These are phyloP conservation scores for Erysiphe pulchra DNA, from an alignment of 2,329 filamentous ascomycete species.

Conservation along the genomic window DNA sequence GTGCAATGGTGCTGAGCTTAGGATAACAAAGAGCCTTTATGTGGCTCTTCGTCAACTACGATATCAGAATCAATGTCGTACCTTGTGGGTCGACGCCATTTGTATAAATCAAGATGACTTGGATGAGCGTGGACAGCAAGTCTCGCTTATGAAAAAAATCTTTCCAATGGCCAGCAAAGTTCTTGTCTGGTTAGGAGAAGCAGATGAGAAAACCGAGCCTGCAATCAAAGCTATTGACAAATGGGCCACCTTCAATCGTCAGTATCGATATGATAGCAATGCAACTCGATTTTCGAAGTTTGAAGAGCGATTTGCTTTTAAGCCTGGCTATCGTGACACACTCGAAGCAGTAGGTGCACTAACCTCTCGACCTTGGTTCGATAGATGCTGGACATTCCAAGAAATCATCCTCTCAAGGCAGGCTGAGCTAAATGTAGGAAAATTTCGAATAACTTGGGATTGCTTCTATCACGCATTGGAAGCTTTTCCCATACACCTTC, in stretches of 20 bases:
- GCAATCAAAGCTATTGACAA: neutral
- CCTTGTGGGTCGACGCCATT: slow-evolving; percentile 1
- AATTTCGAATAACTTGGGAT: too few relatives aligned
- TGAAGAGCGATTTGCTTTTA: slow-evolving; percentile 1
- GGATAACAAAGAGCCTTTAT: slow-evolving; percentile 1
- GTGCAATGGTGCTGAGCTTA: too few relatives aligned
- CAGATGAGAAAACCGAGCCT: neutral
- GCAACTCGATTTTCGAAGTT: neutral
- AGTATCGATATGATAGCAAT: slow-evolving; percentile 1
- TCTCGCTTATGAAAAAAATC: neutral
- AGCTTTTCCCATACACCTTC: too few relatives aligned
- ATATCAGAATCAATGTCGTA: neutral
- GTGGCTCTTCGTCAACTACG: slow-evolving; percentile 1
- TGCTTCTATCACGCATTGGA: too few relatives aligned
- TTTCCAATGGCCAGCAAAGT: neutral
- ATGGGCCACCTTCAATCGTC: neutral
- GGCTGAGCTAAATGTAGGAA: neutral
- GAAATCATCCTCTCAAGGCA: neutral
- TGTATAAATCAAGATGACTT: slow-evolving; percentile 1
- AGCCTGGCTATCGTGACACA: neutral
- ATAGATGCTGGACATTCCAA: slow-evolving; percentile 1
- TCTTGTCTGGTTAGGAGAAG: neutral
- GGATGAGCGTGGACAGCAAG: slow-evolving; percentile 1
- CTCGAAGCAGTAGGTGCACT: neutral
- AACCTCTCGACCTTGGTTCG: neutral